A percentile compares a stretch with the other conserved stretches of the same genome.
Conservation (phyloP, 2,329 filamentous ascomycete species). For the Epichloe elymi region DNA sequence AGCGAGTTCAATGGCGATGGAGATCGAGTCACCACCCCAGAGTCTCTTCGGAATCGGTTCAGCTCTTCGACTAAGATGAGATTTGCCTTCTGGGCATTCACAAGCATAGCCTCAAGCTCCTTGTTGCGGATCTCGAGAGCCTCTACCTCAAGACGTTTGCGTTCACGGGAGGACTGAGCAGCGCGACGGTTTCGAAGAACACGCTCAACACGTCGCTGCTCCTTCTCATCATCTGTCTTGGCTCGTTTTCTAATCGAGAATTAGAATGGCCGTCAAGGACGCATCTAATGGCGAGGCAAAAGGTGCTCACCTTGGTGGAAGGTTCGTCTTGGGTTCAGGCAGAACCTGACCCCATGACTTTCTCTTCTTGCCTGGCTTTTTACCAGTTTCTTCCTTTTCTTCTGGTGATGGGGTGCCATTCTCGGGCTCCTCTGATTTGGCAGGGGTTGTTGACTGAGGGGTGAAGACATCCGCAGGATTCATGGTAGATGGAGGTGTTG, state of each 20-base stretch:
- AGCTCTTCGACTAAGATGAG: slow-evolving; percentile 35
- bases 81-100: slow-evolving; percentile 44
- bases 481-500: slow-evolving; percentile 22
- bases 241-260: slow-evolving; percentile 62
- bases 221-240: slow-evolving; percentile 98
- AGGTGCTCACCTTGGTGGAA: slow-evolving; percentile 65
- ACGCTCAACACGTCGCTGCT: slow-evolving; percentile 92
- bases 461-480: slow-evolving; percentile 38
- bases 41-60: slow-evolving; percentile 31
- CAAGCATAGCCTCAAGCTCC: slow-evolving; percentile 51
- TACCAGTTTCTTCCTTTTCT: slow-evolving; percentile 28
- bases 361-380: slow-evolving; percentile 78
- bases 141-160: slow-evolving; percentile 81
- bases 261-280: slow-evolving; percentile 5
- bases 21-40: slow-evolving; percentile 27
- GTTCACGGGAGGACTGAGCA: slow-evolving; percentile 90
- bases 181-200: slow-evolving; percentile 93
- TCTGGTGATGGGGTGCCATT: slow-evolving; percentile 4
- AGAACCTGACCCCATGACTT: slow-evolving; percentile 99
- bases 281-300: background rate
- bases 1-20: slow-evolving; percentile 30
- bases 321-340: slow-evolving; percentile 89
- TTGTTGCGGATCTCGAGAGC: slow-evolving; percentile 65
- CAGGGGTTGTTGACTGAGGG: slow-evolving; percentile 25
- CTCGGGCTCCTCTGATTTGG: slow-evolving; percentile 13